Conservation (phyloP, 768 basidiomycete species). For the Trametes punicea region DNA sequence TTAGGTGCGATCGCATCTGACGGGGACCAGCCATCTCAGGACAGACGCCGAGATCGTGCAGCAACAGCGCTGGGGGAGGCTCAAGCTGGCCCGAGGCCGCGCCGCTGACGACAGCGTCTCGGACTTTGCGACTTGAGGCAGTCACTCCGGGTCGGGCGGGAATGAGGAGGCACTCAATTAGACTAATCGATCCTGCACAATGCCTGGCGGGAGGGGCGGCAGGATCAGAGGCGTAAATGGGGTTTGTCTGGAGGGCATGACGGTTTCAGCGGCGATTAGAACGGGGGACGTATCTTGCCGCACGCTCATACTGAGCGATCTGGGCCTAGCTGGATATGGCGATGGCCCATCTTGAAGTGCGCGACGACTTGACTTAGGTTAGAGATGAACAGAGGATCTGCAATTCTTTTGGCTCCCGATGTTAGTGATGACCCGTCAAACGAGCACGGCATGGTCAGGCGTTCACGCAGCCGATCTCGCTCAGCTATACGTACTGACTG, state of each 20-base stretch:
- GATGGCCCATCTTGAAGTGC: neutral
- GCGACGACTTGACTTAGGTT: neutral
- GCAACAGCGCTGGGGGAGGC: neutral
- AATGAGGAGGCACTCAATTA: neutral
- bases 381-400: neutral
- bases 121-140: neutral
- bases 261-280: constrained; percentile 7
- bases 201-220: neutral
- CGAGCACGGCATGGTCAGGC: neutral
- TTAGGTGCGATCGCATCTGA: constrained; percentile 7
- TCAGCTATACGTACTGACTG: neutral
- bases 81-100: neutral
- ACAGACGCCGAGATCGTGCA: constrained; percentile 7
- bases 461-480: neutral
- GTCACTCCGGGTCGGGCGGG: constrained; percentile 1
- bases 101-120: constrained; percentile 4
- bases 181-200: constrained; percentile 1
- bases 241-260: constrained; percentile 5
- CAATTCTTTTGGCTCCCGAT: neutral
- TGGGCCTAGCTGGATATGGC: constrained; percentile 4
- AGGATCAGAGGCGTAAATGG: constrained; percentile 1
- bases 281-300: neutral
- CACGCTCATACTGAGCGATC: neutral
- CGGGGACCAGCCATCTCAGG: constrained; percentile 11
- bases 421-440: neutral